Percentiles rank a stretch among this genome's conserved stretches.
These are phyloP conservation scores for Metschnikowia matae DNA, from an alignment of 805 yeast genomes.

Conservation along the genomic window DNA sequence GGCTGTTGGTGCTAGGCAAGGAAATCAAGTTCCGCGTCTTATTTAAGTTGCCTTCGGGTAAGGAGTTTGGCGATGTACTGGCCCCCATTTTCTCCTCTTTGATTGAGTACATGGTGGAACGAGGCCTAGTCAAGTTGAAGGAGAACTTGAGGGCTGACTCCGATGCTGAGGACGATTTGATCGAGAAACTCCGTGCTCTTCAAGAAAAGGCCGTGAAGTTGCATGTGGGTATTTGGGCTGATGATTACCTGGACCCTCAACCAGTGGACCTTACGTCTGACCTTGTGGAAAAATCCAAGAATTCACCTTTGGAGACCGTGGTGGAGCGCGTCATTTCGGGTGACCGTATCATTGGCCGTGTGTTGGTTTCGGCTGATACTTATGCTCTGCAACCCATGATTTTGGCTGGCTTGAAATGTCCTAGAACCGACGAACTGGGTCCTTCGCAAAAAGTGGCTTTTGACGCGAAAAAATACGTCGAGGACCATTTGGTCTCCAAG, in stretches of 20 bases:
- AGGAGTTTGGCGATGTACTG: constrained; percentile 69
- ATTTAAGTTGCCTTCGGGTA: constrained; percentile 49
- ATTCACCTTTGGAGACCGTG: constrained; percentile 49
- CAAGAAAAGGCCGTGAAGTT: constrained; percentile 50
- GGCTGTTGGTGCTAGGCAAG: constrained; percentile 63
- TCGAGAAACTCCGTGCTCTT: constrained; percentile 32
- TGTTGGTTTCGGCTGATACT: constrained; percentile 42
- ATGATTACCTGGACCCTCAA: constrained; percentile 16
- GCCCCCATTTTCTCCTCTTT: constrained; percentile 62
- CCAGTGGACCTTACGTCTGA: constrained; percentile 26
- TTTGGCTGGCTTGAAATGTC: constrained; percentile 71
- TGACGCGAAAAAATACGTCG: constrained; percentile 62
- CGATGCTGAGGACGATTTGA: constrained; percentile 40
- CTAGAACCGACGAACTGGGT: constrained; percentile 53
- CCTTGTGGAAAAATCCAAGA: constrained; percentile 33
- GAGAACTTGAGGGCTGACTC: constrained; percentile 41
- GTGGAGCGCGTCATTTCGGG: constrained; percentile 78
- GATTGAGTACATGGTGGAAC: constrained; percentile 49
- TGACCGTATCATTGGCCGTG: constrained; percentile 66
- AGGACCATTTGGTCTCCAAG: constrained; percentile 55
- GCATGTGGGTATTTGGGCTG: constrained; percentile 56
- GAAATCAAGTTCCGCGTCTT: constrained; percentile 54
- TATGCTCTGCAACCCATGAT: constrained; percentile 60
- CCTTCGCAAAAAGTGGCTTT: constrained; percentile 46
- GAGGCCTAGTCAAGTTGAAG: constrained; percentile 62